Evolutionary conservation across 2,329 filamentous ascomycete species (phyloP), one percentile per base, ranked within the genome.

Genomic region (Epicoccum sorghinum): DNA sequence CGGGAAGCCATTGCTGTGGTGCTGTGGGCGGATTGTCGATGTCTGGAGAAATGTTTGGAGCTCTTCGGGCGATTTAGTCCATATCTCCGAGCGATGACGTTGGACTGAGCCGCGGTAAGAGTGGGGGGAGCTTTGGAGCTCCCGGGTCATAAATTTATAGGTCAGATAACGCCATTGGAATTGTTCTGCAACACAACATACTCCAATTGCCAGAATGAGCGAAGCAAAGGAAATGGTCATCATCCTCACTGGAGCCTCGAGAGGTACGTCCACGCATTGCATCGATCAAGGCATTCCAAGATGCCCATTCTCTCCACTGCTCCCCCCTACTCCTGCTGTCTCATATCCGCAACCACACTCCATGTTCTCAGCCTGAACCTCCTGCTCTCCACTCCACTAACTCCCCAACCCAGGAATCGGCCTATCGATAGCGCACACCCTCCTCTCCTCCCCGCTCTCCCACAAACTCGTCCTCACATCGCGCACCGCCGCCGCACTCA

Each of bases 211-310:
- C 18, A 18, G 18, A 18, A 71, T 71, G 68, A 65, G 66, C 35
- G 59, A 61, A 24, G 47, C 57, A 18, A 59, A 67, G 42, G 66
- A 66, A 40, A 81, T 80, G 64, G 78, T 80, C 2, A 75, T 84
- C 24, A 77, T 83, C 23, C 61, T 84, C 24, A 88, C 86, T 1
- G 86, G 86, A 51, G 86, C 86, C 53, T 87, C 85, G 1, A 78
- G 84, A 76, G 86, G 85, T 82, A 74, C 47, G 66, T 42, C 9
- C 7, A 24, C 33, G 37, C 9, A 24, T 2, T 9, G 7, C n/a
- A 2, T 42, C 25, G 13, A 30, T 4, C 4, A 7, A 4, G 22
- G 3, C 6, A 3, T n/a, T 39, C 30, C 10, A 33, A n/a, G 29
- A 30, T 32, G 10, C 29, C 18, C 7, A 40, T 48, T 10, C 4